Percentiles rank a stretch among this genome's conserved stretches.
Conservation (phyloP, 2,329 filamentous ascomycete genomes). For the Teratosphaeria pseudoeucalypti region DNA sequence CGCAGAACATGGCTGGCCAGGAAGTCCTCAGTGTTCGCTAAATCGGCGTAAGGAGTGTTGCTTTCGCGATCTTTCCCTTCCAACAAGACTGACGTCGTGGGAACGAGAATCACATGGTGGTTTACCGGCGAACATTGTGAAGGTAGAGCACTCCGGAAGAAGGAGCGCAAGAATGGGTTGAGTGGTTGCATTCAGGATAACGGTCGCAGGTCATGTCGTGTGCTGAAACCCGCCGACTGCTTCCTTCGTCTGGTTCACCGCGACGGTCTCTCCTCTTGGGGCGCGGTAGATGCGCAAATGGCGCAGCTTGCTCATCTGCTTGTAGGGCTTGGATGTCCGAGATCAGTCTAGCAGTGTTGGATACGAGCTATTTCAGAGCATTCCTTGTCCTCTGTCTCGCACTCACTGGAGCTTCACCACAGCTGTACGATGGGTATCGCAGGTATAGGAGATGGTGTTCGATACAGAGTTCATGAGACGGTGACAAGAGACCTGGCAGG, state of each 20-base stretch:
- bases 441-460: neutral
- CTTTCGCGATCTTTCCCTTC: slow-evolving; percentile 81
- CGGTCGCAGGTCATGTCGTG: neutral
- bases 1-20: slow-evolving; percentile 92
- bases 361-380: too few species aligned
- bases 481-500: too few species aligned
- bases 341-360: too few species aligned
- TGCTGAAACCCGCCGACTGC: neutral
- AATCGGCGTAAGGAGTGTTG: slow-evolving; percentile 63
- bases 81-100: slow-evolving; percentile 82
- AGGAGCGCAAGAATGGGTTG: slow-evolving; percentile 96
- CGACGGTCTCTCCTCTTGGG: neutral
- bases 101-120: slow-evolving; percentile 88
- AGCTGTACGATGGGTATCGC: too few species aligned
- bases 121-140: slow-evolving; percentile 84
- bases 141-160: slow-evolving; percentile 91
- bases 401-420: too few species aligned
- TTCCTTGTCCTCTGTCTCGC: too few species aligned
- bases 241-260: neutral
- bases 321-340: neutral
- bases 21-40: slow-evolving; percentile 86
- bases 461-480: neutral
- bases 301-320: neutral
- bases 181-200: slow-evolving; percentile 46
- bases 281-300: neutral